Conservation (phyloP, 73 alveolate species). For the Durusdinium trenchii region DNA sequence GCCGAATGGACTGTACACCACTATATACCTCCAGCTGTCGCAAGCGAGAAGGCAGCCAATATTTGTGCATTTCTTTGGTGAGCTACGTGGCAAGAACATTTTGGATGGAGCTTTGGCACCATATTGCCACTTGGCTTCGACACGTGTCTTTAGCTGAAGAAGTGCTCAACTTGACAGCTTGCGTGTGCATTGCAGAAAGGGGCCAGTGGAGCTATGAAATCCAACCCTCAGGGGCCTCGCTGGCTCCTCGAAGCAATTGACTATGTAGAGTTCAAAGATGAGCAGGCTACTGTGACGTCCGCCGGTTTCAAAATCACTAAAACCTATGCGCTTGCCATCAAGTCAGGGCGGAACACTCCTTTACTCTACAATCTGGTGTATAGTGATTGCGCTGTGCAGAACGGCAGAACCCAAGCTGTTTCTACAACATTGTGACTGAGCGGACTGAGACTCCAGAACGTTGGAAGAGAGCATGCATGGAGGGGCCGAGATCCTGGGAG, state of each 20-base stretch:
- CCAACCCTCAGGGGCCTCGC: not conserved
- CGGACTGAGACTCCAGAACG: too few relatives aligned
- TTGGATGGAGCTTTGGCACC: slow-evolving; percentile 10
- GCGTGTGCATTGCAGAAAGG: not conserved
- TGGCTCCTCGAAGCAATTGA: not conserved
- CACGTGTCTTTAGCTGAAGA: not conserved
- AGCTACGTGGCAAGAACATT: slow-evolving; percentile 8
- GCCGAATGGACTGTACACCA: not conserved
- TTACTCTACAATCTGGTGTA: not conserved
- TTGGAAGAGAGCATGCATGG: slow-evolving; percentile 13
- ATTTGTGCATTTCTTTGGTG: not conserved
- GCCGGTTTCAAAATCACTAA: not conserved
- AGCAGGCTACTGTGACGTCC: not conserved
- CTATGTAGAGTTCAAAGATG: not conserved
- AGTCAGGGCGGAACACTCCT: not conserved
- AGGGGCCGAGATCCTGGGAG: slow-evolving; percentile 30
- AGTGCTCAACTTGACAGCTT: not conserved
- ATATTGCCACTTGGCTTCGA: not conserved
- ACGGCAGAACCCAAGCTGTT: too few relatives aligned
- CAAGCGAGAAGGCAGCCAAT: not conserved
- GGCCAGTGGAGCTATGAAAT: not conserved
- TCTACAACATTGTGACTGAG: too few relatives aligned
- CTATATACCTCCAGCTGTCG: not conserved
- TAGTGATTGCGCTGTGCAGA: too few relatives aligned
- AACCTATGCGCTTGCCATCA: not conserved